phyloP scores from a whole-genome alignment of 495 filamentous ascomycete species.

The Xylaria curta region DNA sequence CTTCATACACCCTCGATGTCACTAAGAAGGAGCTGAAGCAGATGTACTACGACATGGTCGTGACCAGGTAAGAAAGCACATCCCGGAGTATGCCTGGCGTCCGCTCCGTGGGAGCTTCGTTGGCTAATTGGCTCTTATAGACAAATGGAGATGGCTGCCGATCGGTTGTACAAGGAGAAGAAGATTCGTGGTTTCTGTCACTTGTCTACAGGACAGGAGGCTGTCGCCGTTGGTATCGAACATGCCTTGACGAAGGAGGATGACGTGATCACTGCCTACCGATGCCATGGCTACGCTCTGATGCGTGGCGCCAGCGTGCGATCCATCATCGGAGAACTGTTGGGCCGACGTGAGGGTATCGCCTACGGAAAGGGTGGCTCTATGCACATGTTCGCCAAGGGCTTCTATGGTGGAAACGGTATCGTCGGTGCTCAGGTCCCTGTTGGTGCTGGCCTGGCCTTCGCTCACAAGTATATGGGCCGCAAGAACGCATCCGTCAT shows the following conservation, averaged over 20 bases:
- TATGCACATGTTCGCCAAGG: constrained; percentile 99
- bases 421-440: constrained; percentile 99
- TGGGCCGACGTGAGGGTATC: constrained; percentile 94
- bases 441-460: constrained; percentile 94
- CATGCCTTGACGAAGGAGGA: constrained; percentile 90
- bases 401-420: constrained; percentile 98
- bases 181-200: constrained; percentile 99
- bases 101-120: not conserved
- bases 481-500: constrained; percentile 84
- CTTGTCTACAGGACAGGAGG: constrained; percentile 96
- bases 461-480: constrained; percentile 92
- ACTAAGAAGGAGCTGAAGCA: constrained; percentile 98
- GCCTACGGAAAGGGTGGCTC: constrained; percentile 98
- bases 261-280: constrained; percentile 96
- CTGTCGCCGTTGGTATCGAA: constrained; percentile 95
- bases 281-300: constrained; percentile 96
- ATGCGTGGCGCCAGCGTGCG: constrained; percentile 94
- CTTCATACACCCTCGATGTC: constrained; percentile 84
- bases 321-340: constrained; percentile 94
- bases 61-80: constrained; percentile 70
- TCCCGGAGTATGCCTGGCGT: not conserved
- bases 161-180: constrained; percentile 98
- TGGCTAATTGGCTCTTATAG: constrained; percentile 50
- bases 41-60: constrained; percentile 99
- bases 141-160: constrained; percentile 99